phyloP scores from a whole-genome alignment of 2,329 filamentous ascomycete species.

The Colletotrichum somersetense region DNA sequence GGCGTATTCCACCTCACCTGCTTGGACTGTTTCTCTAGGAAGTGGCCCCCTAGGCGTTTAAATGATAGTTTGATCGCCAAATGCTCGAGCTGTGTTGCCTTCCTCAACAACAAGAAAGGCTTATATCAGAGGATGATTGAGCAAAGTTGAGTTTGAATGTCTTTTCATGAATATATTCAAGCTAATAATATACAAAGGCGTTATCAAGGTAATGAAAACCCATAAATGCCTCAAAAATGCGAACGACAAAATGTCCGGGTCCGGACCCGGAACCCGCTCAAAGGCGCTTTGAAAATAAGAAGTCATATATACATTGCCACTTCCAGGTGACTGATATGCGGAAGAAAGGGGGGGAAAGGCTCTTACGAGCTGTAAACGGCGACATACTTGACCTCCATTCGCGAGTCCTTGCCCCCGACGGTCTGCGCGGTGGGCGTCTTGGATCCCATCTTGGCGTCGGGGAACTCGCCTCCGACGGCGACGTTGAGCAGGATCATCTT shows the following conservation, averaged over 20 bases:
- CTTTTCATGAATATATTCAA: background rate
- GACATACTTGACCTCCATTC: constrained; percentile 57
- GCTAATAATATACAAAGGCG: background rate
- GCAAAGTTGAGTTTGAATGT: background rate
- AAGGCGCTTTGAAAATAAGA: background rate
- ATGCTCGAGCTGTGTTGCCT: background rate
- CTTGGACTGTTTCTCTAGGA: background rate
- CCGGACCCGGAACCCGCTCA: background rate
- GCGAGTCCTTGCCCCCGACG: constrained; percentile 48
- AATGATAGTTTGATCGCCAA: background rate
- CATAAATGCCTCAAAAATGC: background rate
- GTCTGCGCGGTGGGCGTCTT: constrained; percentile 52
- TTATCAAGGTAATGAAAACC: background rate
- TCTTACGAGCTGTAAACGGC: constrained; percentile 48
- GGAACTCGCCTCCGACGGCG: constrained; percentile 56
- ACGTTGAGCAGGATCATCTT: constrained; percentile 56
- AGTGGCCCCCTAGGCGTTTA: background rate
- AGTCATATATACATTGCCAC: background rate
- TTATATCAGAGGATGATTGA: background rate
- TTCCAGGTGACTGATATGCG: background rate
- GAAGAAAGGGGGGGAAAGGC: no score
- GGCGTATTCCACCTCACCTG: background rate
- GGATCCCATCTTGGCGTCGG: constrained; percentile 50
- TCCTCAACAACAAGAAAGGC: no score
- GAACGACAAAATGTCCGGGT: background rate